phyloP scores from a whole-genome alignment of 2,329 filamentous ascomycete species.

The Cordyceps javanica region DNA sequence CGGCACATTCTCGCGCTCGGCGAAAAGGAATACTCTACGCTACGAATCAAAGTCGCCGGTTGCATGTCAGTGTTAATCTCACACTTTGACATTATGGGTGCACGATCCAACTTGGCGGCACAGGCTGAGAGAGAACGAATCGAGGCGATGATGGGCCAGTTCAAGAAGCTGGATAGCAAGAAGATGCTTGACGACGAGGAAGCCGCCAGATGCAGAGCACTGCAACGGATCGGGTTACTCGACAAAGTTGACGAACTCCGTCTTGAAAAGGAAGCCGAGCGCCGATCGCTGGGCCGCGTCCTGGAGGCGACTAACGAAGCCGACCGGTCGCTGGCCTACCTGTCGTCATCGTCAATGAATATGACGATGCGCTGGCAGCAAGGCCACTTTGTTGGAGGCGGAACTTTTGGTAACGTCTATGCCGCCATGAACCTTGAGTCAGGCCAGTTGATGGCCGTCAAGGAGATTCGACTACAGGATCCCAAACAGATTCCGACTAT shows the following conservation, averaged over 20 bases:
- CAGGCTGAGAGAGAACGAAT: constrained; percentile 87
- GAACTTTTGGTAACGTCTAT: constrained; percentile 96
- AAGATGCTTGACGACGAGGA: constrained; percentile 74
- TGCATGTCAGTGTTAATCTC: constrained; percentile 98
- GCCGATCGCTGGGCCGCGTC: constrained; percentile 82
- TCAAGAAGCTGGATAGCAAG: constrained; percentile 73
- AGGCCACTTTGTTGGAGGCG: constrained; percentile 94
- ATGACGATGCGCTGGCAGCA: constrained; percentile 97
- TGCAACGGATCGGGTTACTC: constrained; percentile 68
- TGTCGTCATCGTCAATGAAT: constrained; percentile 91
- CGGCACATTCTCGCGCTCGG: constrained; percentile 88
- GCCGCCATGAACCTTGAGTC: constrained; percentile 96
- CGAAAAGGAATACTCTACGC: constrained; percentile 75
- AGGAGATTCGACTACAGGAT: constrained; percentile 95
- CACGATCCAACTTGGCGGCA: constrained; percentile 84
- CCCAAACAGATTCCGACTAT: constrained; percentile 93
- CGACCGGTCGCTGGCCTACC: constrained; percentile 85
- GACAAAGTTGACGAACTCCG: constrained; percentile 70
- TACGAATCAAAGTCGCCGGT: constrained; percentile 84
- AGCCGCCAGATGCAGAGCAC: constrained; percentile 65
- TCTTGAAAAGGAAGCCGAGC: constrained; percentile 73
- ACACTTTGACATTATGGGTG: constrained; percentile 98
- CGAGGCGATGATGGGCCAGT: constrained; percentile 71
- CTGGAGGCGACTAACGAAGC: constrained; percentile 93
- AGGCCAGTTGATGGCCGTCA: constrained; percentile 95